Evolutionary conservation across 1,284 basidiomycete genomes (phyloP), one percentile per base, ranked within the genome.

Genomic region (Trichosporon sp.): DNA sequence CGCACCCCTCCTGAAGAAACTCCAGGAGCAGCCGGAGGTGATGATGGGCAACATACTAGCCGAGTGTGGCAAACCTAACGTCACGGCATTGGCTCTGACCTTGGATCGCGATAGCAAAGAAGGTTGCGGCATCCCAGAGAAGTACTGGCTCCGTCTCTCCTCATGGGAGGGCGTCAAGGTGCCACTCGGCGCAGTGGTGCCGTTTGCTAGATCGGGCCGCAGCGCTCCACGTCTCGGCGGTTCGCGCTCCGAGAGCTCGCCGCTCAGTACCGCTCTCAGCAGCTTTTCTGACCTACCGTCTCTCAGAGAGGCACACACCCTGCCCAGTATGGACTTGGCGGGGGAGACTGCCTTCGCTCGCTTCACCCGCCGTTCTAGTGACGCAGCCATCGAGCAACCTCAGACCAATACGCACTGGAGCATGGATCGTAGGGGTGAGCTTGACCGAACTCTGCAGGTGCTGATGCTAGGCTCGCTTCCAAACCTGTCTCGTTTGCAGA

Each of bases 121-220:
- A 16, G 77, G 77, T 1, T 75, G 74, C 56, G 76, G 77, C n/a
- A 78, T 79, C 27, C 77, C 77, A 0, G 76, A 76, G 46, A 63
- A 67, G 25, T 65, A 71, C 37, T 75, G 75, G 70, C 6, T 66
- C 0, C 56, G 49, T 10, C 59, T 69, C 1, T 49, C 58, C 0
- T 27, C 59, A 1, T 66, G 65, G 61, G 63, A 61, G 5, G 61
- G 56, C 14, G 67, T 69, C 52, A 69, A 69, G 57, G 65, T 69
- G 8, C 68, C 65, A 4, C 54, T 66, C 8, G 68, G 68, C 3
- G 52, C 65, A 0, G 59, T 66, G 11, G 27, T 64, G 0, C 65
- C 60, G 8, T 25, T 33, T 13, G 33, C 60, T 6, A 49, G 60
- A 21, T 56, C 52, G 16, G 19, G 25, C 14, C 33, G 52, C 27